A percentile compares a stretch with the other conserved stretches of the same genome.
Conservation (phyloP, 2,329 filamentous ascomycete species). For the Diplodia sapinea region DNA sequence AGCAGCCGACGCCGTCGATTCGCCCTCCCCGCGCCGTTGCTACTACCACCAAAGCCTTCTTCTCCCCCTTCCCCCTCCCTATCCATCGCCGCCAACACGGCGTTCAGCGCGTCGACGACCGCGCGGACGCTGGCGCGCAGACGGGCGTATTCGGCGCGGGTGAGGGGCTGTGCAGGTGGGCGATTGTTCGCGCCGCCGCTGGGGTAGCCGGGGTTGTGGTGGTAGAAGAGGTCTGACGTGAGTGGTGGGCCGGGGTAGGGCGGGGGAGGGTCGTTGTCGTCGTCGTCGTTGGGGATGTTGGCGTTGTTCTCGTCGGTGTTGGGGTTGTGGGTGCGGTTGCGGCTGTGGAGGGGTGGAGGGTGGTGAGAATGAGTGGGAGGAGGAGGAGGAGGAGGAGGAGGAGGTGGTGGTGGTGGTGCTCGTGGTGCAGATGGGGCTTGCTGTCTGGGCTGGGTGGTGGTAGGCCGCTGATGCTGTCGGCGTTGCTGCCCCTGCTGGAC, state of each 20-base stretch:
- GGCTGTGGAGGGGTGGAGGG: neutral
- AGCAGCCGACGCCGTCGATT: too few relatives aligned
- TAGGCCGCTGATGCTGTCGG: neutral
- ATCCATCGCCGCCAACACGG: neutral
- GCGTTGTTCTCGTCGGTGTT: neutral
- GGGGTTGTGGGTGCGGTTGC: neutral
- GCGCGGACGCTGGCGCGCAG: neutral
- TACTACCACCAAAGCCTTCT: neutral
- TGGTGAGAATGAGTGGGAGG: neutral
- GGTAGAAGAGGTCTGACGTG: neutral
- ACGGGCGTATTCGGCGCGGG: neutral
- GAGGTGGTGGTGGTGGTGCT: neutral
- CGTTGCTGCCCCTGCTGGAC: neutral
- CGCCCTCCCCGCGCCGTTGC: neutral
- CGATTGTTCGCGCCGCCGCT: neutral
- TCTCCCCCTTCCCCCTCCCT: neutral
- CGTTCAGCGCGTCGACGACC: slow-evolving; percentile 6
- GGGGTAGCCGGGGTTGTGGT: too few relatives aligned
- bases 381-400: neutral
- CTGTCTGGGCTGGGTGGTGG: neutral
- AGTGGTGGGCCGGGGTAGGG: slow-evolving; percentile 16
- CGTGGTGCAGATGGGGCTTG: too few relatives aligned
- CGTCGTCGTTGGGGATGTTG: too few relatives aligned
- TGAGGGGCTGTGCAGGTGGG: neutral
- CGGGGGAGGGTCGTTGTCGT: slow-evolving; percentile 4